These are phyloP conservation scores for Haematococcus lacustris DNA, from an alignment of 139 green algal species.

Conservation along the genomic window DNA sequence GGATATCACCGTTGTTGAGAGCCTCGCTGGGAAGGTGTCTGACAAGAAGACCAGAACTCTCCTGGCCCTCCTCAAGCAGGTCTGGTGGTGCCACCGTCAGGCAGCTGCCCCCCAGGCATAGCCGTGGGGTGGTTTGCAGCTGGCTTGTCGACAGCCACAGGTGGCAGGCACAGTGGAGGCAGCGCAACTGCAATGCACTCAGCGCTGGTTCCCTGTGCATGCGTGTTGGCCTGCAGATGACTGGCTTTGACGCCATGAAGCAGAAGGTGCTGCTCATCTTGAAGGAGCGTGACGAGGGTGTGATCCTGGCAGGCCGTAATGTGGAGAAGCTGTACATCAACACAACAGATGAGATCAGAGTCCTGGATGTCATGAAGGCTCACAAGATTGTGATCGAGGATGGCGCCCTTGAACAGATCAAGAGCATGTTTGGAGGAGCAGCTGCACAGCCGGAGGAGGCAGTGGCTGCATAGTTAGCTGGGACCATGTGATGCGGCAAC, in stretches of 20 bases:
- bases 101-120: too few species aligned
- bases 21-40: slow-evolving; percentile 39
- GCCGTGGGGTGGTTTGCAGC: too few species aligned
- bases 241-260: slow-evolving; percentile 34
- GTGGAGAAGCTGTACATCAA: slow-evolving; percentile 60
- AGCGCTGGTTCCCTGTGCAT: too few species aligned
- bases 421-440: slow-evolving; percentile 35
- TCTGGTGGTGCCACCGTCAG: too few species aligned
- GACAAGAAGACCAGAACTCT: slow-evolving; percentile 81
- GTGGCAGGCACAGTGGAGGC: too few species aligned
- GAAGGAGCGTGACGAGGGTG: slow-evolving; percentile 44
- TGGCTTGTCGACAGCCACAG: too few species aligned
- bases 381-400: slow-evolving; percentile 90
- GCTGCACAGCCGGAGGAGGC: too few species aligned
- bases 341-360: slow-evolving; percentile 14
- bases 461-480: too few species aligned
- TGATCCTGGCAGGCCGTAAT: slow-evolving; percentile 55
- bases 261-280: slow-evolving; percentile 69
- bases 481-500: too few species aligned
- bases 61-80: slow-evolving; percentile 51
- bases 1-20: slow-evolving; percentile 84
- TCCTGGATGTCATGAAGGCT: slow-evolving; percentile 91
- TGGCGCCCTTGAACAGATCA: slow-evolving; percentile 57
- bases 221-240: too few species aligned
- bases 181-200: too few species aligned